Percentiles rank a stretch among this genome's conserved stretches.
These are phyloP conservation scores for Biscogniauxia sp. DNA, from an alignment of 2,329 filamentous ascomycete genomes.

Conservation along the genomic window DNA sequence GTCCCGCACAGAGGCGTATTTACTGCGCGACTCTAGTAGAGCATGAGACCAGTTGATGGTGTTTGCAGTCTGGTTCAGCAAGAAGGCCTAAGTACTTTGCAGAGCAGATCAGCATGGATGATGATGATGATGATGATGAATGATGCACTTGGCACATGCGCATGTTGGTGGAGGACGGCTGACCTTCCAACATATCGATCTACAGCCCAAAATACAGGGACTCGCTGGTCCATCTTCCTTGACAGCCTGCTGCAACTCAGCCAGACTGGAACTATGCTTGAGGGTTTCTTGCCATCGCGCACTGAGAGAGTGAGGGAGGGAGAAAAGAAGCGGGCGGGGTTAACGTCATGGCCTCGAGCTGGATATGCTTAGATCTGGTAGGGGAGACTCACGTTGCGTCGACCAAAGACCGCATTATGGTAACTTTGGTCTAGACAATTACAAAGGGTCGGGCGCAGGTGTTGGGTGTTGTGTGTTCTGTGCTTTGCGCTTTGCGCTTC, in stretches of 20 bases:
- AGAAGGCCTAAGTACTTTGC: constrained; percentile 65
- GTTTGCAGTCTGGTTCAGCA: constrained; percentile 70
- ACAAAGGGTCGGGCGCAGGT: not conserved
- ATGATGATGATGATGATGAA: not conserved
- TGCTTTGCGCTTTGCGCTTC: not conserved
- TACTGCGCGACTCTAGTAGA: constrained; percentile 65
- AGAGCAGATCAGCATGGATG: constrained; percentile 7
- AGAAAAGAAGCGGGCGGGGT: not conserved
- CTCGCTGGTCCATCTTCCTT: constrained; percentile 57
- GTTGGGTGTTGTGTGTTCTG: not conserved
- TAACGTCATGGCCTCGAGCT: not conserved
- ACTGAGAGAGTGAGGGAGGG: constrained; percentile 37
- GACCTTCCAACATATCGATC: constrained; percentile 93
- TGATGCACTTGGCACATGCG: not conserved
- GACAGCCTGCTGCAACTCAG: constrained; percentile 64
- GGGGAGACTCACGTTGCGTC: constrained; percentile 30
- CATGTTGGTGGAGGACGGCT: not conserved
- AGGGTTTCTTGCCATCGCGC: constrained; percentile 67
- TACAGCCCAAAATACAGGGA: constrained; percentile 69
- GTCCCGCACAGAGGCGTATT: constrained; percentile 69
- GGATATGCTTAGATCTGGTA: not conserved
- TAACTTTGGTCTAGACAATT: not conserved
- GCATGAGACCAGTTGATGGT: constrained; percentile 65
- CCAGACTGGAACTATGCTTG: constrained; percentile 53
- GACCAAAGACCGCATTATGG: constrained; percentile 31